Evolutionary conservation across 768 basidiomycete species (phyloP).

Genomic region (Boletus vermiculosoides): DNA sequence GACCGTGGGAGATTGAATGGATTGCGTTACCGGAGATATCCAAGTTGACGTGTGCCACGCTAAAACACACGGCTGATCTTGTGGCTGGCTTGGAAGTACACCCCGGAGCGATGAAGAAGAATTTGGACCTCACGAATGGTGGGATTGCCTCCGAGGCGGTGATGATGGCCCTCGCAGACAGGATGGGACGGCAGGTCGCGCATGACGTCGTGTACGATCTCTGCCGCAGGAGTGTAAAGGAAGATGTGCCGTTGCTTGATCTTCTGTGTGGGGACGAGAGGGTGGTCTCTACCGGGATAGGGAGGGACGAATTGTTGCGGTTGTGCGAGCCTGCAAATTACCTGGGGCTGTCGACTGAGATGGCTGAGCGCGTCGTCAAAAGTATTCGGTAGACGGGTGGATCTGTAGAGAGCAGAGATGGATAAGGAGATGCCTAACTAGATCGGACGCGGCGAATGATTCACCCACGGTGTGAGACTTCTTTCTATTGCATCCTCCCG

Average conservation of each 20-base stretch:
- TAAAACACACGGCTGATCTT: conserved; percentile 38
- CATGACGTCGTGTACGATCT: conserved; percentile 46
- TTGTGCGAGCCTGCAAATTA: conserved; percentile 42
- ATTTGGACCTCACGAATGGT: conserved; percentile 40
- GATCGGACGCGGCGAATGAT: conserved; percentile 2
- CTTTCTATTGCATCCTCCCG: conserved; percentile 1
- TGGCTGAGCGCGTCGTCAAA: conserved; percentile 23
- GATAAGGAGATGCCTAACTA: conserved; percentile 1
- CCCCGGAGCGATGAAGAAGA: conserved; percentile 39
- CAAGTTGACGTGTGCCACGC: conserved; percentile 40
- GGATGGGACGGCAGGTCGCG: conserved; percentile 43
- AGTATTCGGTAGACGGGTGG: not conserved
- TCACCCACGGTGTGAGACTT: conserved; percentile 3
- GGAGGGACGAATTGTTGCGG: conserved; percentile 25
- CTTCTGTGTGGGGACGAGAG: conserved; percentile 31
- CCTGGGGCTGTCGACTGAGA: conserved; percentile 35
- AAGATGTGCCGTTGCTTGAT: conserved; percentile 33
- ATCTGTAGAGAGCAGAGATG: not conserved
- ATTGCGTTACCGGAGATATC: conserved; percentile 45
- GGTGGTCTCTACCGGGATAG: conserved; percentile 26
- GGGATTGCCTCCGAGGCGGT: conserved; percentile 45
- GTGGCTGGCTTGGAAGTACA: conserved; percentile 42
- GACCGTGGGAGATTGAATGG: conserved; percentile 54
- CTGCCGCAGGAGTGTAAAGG: conserved; percentile 32
- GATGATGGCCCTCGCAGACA: conserved; percentile 46